Evolutionary conservation across 768 basidiomycete genomes (phyloP).

Genomic region (Boletus speciosus): DNA sequence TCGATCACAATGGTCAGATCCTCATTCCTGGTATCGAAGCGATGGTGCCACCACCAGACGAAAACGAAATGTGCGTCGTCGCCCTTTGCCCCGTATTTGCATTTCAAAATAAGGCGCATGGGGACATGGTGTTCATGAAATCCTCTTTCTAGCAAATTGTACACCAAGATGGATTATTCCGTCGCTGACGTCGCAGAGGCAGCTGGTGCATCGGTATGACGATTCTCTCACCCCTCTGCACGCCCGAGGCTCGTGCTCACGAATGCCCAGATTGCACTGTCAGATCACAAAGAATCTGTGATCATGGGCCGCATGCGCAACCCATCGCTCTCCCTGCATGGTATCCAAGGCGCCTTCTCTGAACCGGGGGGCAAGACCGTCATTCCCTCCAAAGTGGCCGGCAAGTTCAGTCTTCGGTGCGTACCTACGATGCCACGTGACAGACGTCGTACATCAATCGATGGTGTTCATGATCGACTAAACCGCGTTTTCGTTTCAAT

Average conservation of each 20-base stretch:
- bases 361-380: constrained; percentile 85
- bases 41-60: constrained; percentile 70
- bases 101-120: neutral
- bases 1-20: constrained; percentile 74
- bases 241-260: neutral
- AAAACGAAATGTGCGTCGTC: constrained; percentile 59
- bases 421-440: constrained; percentile 18
- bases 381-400: constrained; percentile 83
- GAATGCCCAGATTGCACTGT: constrained; percentile 52
- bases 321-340: constrained; percentile 87
- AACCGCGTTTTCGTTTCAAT: neutral
- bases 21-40: constrained; percentile 87
- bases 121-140: neutral
- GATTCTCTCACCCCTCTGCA: neutral
- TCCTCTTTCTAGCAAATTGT: constrained; percentile 49
- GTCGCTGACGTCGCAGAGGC: constrained; percentile 70
- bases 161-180: constrained; percentile 70
- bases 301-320: constrained; percentile 94
- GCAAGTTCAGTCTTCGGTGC: constrained; percentile 93
- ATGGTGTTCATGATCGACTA: neutral
- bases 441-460: neutral
- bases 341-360: constrained; percentile 93
- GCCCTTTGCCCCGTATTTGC: neutral
- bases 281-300: constrained; percentile 69
- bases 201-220: constrained; percentile 56